Evolutionary conservation across 495 filamentous ascomycete species (phyloP), one percentile per base, ranked within the genome.

Genomic region (Penicillium egyptiacum): DNA sequence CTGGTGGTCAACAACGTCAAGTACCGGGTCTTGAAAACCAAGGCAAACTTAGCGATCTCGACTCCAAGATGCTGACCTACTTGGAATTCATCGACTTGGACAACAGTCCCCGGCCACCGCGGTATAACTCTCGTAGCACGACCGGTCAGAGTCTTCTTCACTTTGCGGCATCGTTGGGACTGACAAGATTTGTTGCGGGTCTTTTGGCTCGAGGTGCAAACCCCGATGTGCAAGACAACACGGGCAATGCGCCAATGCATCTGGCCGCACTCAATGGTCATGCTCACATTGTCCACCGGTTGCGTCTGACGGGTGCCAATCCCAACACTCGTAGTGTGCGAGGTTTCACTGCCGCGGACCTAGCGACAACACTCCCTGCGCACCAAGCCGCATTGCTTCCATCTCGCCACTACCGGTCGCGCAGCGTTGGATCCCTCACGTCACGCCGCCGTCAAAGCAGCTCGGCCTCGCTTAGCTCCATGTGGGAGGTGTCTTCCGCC

Each of bases 101-200:
- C 56, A 86, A 91, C 48, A 90, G 81, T 63, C 81, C 88, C 5
- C 76, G 87, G 28, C 78, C 81, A 49, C 80, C 88, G 22, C 81
- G 76, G 26, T 83, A 88, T 57, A 87, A 92, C 58, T 71, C 85
- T 25, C 77, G 78, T 55, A 79, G 81, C 52, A 64, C 79, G 4
- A 86, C 82, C 8, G 90, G 90, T 1, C 89, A 94, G 60, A 89
- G 86, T 20, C 87, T 96, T 77, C 79, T 96, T 59, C 91, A 95
- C 70, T 76, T 92, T 51, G 90, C 89, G 4, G 89, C 85, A 53
- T 87, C 87, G 22, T 70, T 92, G 50, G 90, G 91, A 16, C 79
- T 91, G 56, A 81, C 83, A 45, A 84, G 89, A 16, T 86, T 96
- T 59, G 88, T 87, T 50, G 88, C 89, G n/a, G 89, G 84, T 20